Evolutionary conservation across 2,329 filamentous ascomycete genomes (phyloP), one percentile per base, ranked within the genome.

Genomic region (Phialocephala subalpina): DNA sequence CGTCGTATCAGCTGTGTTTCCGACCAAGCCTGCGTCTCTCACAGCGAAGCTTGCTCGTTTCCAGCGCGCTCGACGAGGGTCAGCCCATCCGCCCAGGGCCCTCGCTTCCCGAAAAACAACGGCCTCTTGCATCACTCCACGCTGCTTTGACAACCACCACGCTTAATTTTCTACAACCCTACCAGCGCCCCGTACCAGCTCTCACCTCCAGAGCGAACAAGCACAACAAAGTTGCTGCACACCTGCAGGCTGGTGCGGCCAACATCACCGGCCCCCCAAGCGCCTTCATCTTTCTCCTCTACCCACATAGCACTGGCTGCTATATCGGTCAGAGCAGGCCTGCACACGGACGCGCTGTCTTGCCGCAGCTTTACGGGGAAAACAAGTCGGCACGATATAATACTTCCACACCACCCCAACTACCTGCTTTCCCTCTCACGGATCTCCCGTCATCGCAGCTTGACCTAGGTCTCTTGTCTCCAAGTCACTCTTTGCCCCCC

Each of bases 261-360:
- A 60, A 60, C 66, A 69, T 62, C 63, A 62, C 60, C 38, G 16
- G 42, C 38, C 35, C 42, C 22, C 52, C 66, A 69, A 68, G 64
- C 68, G 64, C 65, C 60, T 63, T 63, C 60, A 63, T 64, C 58
- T 63, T 42, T 67, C 64, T 62, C 66, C 59, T 67, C 64, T 62
- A 66, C 59, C 66, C 67, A 64, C 72, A 68, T 72, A 72, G 73
- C 72, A 70, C 73, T 70, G 71, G 72, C 69, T 75, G 71, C 73
- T 74, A 73, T 69, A 70, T 73, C 64, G 62, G 65, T 72, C 47
- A 42, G 62, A 52, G 53, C 63, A 67, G 64, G 62, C 64, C 67
- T 67, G 60, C 49, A 63, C 60, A 58, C 64, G 60, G 69, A 70
- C 71, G 69, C 72, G 67, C 70, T 70, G 64, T 61, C 62, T 60